Conservation (phyloP, 2,329 filamentous ascomycete genomes). For the Xylaria sp. region DNA sequence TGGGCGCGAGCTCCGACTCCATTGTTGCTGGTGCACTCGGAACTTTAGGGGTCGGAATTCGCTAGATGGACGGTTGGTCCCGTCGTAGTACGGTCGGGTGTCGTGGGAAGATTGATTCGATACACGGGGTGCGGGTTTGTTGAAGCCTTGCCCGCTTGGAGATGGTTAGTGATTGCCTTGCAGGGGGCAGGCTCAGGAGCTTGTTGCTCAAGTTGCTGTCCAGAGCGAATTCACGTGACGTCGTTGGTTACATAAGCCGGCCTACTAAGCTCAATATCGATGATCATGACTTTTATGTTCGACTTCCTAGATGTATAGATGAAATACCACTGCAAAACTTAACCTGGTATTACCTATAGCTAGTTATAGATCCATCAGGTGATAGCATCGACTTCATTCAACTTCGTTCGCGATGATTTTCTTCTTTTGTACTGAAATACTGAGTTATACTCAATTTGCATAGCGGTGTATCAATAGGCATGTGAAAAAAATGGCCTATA, state of each 20-base stretch:
- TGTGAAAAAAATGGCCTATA: neutral
- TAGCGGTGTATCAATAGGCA: neutral
- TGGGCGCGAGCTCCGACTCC: constrained; percentile 72
- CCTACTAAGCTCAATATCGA: neutral
- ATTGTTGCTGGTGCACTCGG: constrained; percentile 30
- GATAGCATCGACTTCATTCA: neutral
- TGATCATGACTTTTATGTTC: neutral
- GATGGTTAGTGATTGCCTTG: constrained; percentile 26
- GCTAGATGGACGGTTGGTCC: neutral
- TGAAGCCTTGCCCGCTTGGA: constrained; percentile 23
- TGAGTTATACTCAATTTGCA: neutral
- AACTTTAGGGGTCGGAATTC: neutral
- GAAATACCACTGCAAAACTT: neutral
- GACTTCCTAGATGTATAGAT: neutral
- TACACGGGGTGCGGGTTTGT: neutral
- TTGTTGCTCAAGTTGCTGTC: neutral
- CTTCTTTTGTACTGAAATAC: neutral
- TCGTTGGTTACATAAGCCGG: constrained; percentile 19
- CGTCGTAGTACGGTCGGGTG: neutral
- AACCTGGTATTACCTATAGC: neutral
- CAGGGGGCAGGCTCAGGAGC: constrained; percentile 20
- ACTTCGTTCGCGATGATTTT: neutral
- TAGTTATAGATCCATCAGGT: neutral
- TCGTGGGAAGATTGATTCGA: neutral
- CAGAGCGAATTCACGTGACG: constrained; percentile 21